A percentile compares a stretch with the other conserved stretches of the same genome.
Evolutionary conservation across 2,329 filamentous ascomycete genomes (phyloP).

Genomic region (Trichophyton schoenleinii): DNA sequence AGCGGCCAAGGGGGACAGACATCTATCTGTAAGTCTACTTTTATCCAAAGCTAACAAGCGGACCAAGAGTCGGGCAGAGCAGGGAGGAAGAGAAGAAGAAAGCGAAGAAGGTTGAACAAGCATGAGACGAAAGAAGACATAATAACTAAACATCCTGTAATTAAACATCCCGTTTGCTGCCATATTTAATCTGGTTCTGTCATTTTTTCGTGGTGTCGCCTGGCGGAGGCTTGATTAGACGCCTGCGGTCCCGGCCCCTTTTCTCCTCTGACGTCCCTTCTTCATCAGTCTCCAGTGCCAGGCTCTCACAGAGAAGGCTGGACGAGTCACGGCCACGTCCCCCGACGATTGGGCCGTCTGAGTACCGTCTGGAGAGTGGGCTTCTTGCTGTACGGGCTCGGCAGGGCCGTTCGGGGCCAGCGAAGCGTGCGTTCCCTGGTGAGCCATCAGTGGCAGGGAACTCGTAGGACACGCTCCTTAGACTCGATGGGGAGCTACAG

Average conservation of each 20-base stretch:
- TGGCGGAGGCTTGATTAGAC: slow-evolving; percentile 9
- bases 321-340: slow-evolving; percentile 16
- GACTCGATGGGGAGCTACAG: background rate
- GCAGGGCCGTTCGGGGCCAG: slow-evolving; percentile 22
- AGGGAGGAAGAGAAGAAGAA: slow-evolving; percentile 4
- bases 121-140: background rate
- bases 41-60: background rate
- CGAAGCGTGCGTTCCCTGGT: slow-evolving; percentile 18
- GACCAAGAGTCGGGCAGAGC: background rate
- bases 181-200: background rate
- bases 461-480: slow-evolving; percentile 1
- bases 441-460: slow-evolving; percentile 19
- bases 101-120: background rate
- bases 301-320: background rate
- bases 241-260: slow-evolving; percentile 5
- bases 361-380: background rate
- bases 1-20: background rate
- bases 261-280: slow-evolving; percentile 7
- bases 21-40: background rate
- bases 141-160: background rate
- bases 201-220: slow-evolving; percentile 8
- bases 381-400: slow-evolving; percentile 7
- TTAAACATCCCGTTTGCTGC: background rate
- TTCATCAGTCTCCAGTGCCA: slow-evolving; percentile 9
- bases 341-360: slow-evolving; percentile 4